Evolutionary conservation across 2,329 filamentous ascomycete genomes (phyloP), one percentile per base, ranked within the genome.

Genomic region (Juglanconis oblonga): DNA sequence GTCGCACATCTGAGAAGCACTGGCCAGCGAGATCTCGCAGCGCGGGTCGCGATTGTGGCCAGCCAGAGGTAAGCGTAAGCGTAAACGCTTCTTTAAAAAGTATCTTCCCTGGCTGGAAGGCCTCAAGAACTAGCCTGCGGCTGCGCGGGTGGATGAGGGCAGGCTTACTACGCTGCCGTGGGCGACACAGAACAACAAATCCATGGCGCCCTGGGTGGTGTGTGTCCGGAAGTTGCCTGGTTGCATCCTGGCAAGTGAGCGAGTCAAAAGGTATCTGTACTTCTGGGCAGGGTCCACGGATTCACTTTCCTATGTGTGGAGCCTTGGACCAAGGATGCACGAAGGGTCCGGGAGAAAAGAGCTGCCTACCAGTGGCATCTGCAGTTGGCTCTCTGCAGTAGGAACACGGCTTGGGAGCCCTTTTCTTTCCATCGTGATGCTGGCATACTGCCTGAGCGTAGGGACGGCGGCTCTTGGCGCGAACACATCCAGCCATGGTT

Each of bases 11-110:
- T 52, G 55, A 38, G 35, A 58, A 59, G 53, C 57, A 57, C 36
- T 62, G 57, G 60, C 60, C 52, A 62, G 44, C 52, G 38, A 47
- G 42, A 57, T 62, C 60, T 56, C 49, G 57, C 57, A 59, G 60
- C 49, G 55, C 53, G 35, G 60, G 60, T 49, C 57, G 38, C 49
- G 31, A 36, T 48, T 57, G 42, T 57, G 60, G 60, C 57, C 57
- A 32, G 40, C 45, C 52, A 29, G 45, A 48, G 31, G 45, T 54
- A 42, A 36, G 11, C 42, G 24, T 57, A 59, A 49, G 57, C 57
- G 53, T 59, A 54, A 47, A 36, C 45, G 60, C 51, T 62, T 40
- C 60, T 59, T 59, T 49, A 59, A 59, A 59, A 59, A 62, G 51
- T 47, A 55, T 47, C 52, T 40, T 29, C 29, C 32, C 5, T 29